These are phyloP conservation scores for Cyclocybe cylindracea DNA, from an alignment of 768 basidiomycete species.

Conservation along the genomic window DNA sequence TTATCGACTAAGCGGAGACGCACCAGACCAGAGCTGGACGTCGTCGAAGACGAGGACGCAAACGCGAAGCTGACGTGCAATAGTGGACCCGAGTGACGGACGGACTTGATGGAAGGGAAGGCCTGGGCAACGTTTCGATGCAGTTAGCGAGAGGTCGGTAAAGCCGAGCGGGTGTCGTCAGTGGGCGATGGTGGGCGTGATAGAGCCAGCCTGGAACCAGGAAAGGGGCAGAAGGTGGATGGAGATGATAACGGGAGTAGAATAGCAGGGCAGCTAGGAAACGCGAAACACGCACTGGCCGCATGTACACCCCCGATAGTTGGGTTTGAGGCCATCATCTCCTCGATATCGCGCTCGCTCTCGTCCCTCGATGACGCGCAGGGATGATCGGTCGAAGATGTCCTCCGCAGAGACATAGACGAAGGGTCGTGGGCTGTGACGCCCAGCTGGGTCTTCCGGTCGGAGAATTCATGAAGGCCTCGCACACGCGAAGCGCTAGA, in stretches of 20 bases:
- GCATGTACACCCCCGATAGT: constrained; percentile 77
- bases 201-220: constrained; percentile 94
- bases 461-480: constrained; percentile 63
- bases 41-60: constrained; percentile 7
- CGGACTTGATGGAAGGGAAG: constrained; percentile 60
- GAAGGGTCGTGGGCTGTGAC: constrained; percentile 62
- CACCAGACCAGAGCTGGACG: constrained; percentile 26
- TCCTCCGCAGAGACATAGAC: constrained; percentile 96
- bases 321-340: constrained; percentile 45
- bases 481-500: constrained; percentile 73
- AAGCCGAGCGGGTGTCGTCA: constrained; percentile 79
- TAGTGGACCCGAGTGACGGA: constrained; percentile 45
- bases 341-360: constrained; percentile 75
- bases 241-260: neutral
- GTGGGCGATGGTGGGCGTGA: constrained; percentile 91
- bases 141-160: constrained; percentile 74
- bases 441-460: constrained; percentile 25
- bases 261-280: constrained; percentile 10
- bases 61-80: constrained; percentile 8
- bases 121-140: constrained; percentile 60
- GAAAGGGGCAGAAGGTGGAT: constrained; percentile 39
- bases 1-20: constrained; percentile 62
- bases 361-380: constrained; percentile 78
- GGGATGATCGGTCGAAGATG: constrained; percentile 86
- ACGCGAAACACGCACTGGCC: constrained; percentile 71